A percentile compares a stretch with the other conserved stretches of the same genome.
These are phyloP conservation scores for Peronosclerospora sorghi DNA, from an alignment of 352 stramenopile species.

Conservation along the genomic window DNA sequence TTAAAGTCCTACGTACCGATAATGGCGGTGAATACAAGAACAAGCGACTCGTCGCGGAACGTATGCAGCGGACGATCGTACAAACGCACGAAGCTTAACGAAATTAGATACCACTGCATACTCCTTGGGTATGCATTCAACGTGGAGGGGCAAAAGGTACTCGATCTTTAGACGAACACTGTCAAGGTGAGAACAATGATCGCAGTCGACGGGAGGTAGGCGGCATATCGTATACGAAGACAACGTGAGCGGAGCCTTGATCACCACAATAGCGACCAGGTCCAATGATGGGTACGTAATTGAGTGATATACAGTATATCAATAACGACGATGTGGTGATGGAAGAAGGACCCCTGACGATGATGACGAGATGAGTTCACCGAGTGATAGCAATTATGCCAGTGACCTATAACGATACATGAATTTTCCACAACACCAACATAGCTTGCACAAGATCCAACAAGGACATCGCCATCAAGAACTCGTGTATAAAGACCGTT, in stretches of 20 bases:
- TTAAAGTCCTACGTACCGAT: too few relatives aligned
- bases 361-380: neutral
- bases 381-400: too few relatives aligned
- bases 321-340: neutral
- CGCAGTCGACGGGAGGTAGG: neutral
- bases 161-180: neutral
- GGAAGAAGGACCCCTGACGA: neutral
- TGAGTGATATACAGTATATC: neutral
- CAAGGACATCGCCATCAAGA: neutral
- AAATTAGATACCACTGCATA: neutral
- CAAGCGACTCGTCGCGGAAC: too few relatives aligned
- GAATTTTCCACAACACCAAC: too few relatives aligned
- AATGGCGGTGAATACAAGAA: too few relatives aligned
- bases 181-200: neutral
- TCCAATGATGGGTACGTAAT: neutral
- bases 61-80: too few relatives aligned
- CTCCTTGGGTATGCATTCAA: neutral
- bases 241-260: too few relatives aligned
- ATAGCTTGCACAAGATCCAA: too few relatives aligned
- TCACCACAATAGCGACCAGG: neutral
- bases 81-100: neutral
- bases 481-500: too few relatives aligned
- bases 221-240: neutral
- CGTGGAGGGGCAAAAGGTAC: neutral
- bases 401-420: too few relatives aligned